Evolutionary conservation across 306 rosid genomes (phyloP).

Genomic region (Luffa acutangula): DNA sequence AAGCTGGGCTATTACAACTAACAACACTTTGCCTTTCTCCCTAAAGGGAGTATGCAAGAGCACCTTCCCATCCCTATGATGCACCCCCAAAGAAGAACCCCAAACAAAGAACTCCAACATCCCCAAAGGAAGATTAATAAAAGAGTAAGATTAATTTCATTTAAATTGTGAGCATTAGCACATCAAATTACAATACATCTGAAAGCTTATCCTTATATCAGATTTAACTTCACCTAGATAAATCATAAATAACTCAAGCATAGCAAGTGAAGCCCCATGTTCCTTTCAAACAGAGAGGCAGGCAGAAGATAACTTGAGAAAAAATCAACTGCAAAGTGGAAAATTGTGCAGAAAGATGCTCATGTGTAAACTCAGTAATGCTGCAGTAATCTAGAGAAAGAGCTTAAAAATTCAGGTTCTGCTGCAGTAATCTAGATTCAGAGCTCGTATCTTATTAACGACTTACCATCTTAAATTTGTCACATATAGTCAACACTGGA

Average conservation of each 20-base stretch:
- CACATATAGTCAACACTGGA: slow-evolving; percentile 56
- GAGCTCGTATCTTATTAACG: not conserved
- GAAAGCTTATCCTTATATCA: not conserved
- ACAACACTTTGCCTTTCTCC: no score
- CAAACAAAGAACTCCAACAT: no score
- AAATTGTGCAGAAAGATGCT: not conserved
- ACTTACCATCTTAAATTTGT: slow-evolving; percentile 60
- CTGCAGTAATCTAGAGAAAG: not conserved
- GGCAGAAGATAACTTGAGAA: not conserved
- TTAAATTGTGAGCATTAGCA: not conserved
- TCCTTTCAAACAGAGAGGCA: not conserved
- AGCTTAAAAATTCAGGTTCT: not conserved
- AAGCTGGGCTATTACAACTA: no score
- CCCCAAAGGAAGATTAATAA: no score
- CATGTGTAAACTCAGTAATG: not conserved
- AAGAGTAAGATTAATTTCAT: not conserved
- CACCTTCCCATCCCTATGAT: no score
- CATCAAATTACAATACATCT: not conserved
- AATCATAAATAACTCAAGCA: not conserved
- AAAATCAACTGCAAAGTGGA: not conserved
- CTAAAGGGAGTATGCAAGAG: no score
- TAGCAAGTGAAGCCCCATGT: not conserved
- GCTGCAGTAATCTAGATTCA: not conserved
- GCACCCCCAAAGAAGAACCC: no score
- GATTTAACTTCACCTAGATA: not conserved